Evolutionary conservation across 2,329 filamentous ascomycete species (phyloP).

Genomic region (Xylaria sp.): DNA sequence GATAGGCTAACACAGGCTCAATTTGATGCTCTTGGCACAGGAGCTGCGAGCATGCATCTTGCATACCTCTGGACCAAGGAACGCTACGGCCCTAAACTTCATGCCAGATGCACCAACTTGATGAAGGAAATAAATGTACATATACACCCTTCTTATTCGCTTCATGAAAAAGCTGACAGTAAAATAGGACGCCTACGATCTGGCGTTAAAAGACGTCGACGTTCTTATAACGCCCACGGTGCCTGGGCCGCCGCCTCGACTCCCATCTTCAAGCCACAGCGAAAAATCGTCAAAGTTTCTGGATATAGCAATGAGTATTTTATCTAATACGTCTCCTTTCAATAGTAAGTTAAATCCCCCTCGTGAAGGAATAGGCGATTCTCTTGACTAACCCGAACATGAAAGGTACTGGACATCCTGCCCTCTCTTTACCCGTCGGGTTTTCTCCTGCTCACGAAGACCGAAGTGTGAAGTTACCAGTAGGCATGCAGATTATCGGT

Average conservation of each 20-base stretch:
- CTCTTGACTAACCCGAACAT: background rate
- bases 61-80: conserved; percentile 42
- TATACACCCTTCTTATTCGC: background rate
- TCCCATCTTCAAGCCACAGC: conserved; percentile 33
- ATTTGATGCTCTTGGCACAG: conserved; percentile 44
- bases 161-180: background rate
- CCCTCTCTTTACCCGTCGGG: conserved; percentile 45
- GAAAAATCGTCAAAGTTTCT: conserved; percentile 36
- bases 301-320: conserved; percentile 30
- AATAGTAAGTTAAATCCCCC: conserved; percentile 36
- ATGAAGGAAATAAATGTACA: conserved; percentile 39
- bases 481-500: conserved; percentile 46
- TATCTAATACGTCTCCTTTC: conserved; percentile 43
- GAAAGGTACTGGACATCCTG: conserved; percentile 45
- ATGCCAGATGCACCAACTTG: conserved; percentile 43
- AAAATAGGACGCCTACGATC: conserved; percentile 43
- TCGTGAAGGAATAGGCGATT: background rate
- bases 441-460: conserved; percentile 45
- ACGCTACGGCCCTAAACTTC: conserved; percentile 40
- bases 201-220: conserved; percentile 41
- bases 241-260: conserved; percentile 35
- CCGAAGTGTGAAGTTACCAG: conserved; percentile 42
- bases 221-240: conserved; percentile 47
- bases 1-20: conserved; percentile 42
- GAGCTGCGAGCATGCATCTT: conserved; percentile 42